Percentiles rank a stretch among this genome's conserved stretches.
Conservation (phyloP, 1,284 basidiomycete genomes). For the Phellopilus nigrolimitatus region DNA sequence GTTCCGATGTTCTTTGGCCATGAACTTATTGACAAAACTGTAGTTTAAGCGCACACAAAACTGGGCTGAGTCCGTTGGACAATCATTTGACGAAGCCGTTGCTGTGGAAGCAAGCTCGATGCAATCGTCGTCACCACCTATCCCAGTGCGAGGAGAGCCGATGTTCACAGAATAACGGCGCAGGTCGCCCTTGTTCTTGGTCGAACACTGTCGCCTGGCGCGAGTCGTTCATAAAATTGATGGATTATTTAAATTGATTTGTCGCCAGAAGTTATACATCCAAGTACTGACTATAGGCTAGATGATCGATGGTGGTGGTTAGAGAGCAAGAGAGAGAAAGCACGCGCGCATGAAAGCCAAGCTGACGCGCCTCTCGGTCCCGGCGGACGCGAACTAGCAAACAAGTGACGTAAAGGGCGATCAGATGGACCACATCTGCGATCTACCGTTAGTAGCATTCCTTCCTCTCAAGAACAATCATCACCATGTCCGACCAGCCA, state of each 20-base stretch:
- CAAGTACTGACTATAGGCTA: too few species aligned
- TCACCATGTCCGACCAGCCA: constrained; percentile 31
- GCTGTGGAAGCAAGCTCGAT: constrained; percentile 10
- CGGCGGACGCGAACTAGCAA: too few species aligned
- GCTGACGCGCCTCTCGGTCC: too few species aligned
- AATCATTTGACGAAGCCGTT: constrained; percentile 7
- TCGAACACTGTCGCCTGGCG: too few species aligned
- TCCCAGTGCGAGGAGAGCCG: neutral
- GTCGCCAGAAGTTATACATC: too few species aligned
- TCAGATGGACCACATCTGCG: too few species aligned
- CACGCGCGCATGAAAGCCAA: too few species aligned
- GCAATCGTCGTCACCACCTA: constrained; percentile 13
- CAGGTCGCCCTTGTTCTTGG: neutral
- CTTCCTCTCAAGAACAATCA: neutral
- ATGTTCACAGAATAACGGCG: neutral
- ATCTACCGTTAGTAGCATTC: neutral
- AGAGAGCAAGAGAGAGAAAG: too few species aligned
- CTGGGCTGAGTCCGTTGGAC: constrained; percentile 20
- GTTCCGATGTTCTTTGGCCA: constrained; percentile 28
- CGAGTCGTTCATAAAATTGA: neutral
- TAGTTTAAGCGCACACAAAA: constrained; percentile 18
- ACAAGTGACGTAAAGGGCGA: too few species aligned
- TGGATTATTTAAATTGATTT: too few species aligned
- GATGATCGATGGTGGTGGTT: too few species aligned
- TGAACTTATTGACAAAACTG: constrained; percentile 23